Conservation (phyloP, 2,329 filamentous ascomycete species). For the Leptosphaerulina australis region DNA sequence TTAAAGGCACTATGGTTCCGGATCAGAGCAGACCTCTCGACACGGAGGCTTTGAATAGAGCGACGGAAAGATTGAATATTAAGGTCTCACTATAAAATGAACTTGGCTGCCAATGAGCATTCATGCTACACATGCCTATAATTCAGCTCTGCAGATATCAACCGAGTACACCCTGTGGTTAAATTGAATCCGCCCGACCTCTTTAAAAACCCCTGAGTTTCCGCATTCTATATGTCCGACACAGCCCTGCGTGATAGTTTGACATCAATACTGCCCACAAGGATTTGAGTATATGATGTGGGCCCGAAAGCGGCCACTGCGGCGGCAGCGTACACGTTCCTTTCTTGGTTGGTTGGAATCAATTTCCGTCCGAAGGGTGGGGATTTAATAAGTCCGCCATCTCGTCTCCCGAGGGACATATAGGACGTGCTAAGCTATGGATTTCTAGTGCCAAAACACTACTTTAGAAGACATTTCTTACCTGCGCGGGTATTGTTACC, state of each 20-base stretch:
- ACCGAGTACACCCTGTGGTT: neutral
- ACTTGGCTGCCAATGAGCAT: neutral
- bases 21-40: slow-evolving; percentile 15
- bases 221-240: neutral
- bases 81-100: slow-evolving; percentile 1
- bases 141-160: neutral
- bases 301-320: slow-evolving; percentile 21
- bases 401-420: no score
- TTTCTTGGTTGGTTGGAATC: no score
- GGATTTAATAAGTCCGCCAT: no score
- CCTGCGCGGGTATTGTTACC: no score
- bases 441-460: no score
- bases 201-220: neutral
- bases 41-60: slow-evolving; percentile 6
- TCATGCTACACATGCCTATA: neutral
- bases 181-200: neutral
- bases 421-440: no score
- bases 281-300: slow-evolving; percentile 21
- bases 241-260: slow-evolving; percentile 16
- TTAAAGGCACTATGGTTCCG: slow-evolving; percentile 24
- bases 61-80: slow-evolving; percentile 10
- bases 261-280: slow-evolving; percentile 17
- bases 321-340: slow-evolving; percentile 20
- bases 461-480: no score
- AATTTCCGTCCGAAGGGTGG: no score